Percentiles rank a stretch among this genome's conserved stretches.
These are phyloP conservation scores for Fusarium floridanum DNA, from an alignment of 2,329 filamentous ascomycete species.

Conservation along the genomic window DNA sequence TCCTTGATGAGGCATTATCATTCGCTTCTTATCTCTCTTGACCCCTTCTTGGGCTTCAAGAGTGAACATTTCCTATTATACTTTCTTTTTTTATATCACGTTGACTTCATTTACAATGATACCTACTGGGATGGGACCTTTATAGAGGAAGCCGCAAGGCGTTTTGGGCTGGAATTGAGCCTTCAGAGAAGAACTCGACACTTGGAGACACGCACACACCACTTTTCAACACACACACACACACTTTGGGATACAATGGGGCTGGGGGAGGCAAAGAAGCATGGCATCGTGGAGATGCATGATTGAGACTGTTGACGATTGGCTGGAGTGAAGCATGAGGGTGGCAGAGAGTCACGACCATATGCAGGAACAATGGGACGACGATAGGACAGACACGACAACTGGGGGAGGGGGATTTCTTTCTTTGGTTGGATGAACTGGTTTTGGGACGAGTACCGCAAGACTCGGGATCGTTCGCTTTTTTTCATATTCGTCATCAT, in stretches of 20 bases:
- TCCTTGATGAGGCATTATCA: constrained; percentile 19
- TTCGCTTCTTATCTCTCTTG: constrained; percentile 31
- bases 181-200: constrained; percentile 46
- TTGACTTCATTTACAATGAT: constrained; percentile 49
- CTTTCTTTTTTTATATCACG: constrained; percentile 37
- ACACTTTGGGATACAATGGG: constrained; percentile 39
- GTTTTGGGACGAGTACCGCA: constrained; percentile 26
- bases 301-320: constrained; percentile 25
- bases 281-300: constrained; percentile 25
- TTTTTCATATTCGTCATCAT: constrained; percentile 33
- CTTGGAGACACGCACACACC: constrained; percentile 47
- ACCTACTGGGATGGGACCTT: constrained; percentile 51
- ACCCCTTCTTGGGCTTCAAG: constrained; percentile 32
- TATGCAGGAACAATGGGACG: constrained; percentile 46
- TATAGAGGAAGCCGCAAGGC: constrained; percentile 59
- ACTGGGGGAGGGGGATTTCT: not conserved
- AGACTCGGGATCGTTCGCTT: constrained; percentile 41
- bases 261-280: constrained; percentile 12
- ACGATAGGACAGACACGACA: constrained; percentile 9
- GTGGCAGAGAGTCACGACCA: constrained; percentile 25
- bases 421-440: constrained; percentile 16
- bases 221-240: constrained; percentile 35
- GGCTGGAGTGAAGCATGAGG: constrained; percentile 22
- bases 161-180: constrained; percentile 40
- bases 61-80: constrained; percentile 47